Evolutionary conservation across 2,329 filamentous ascomycete species (phyloP), one percentile per base, ranked within the genome.

Genomic region (Penicillium sp.): DNA sequence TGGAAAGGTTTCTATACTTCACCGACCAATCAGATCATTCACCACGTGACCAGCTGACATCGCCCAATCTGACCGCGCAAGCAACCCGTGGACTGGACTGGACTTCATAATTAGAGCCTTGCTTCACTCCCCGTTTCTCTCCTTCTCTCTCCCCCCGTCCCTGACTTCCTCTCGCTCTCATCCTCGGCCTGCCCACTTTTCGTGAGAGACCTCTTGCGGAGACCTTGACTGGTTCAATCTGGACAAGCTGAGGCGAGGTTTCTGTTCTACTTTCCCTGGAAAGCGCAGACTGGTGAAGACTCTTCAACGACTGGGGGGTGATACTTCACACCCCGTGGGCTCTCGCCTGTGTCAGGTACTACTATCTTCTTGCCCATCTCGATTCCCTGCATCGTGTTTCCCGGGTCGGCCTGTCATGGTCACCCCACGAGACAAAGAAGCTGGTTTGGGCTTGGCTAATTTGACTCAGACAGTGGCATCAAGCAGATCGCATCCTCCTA

Each of bases 201-300:
- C 67, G 67, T 70, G 69, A 70, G 63, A 68, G 59, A 56, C 43
- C 50, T 61, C 61, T 72, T 66, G 66, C 67, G 68, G 71, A 72
- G 69, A 71, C 71, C 71, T 74, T 72, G 61, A 71, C 68, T 72
- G 71, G 71, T 73, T 73, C 63, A 67, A 67, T 61, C 71, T 69
- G 65, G 69, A 67, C 66, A 70, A 66, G 66, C 65, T 57, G 66
- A 70, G 63, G 61, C 55, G 58, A 64, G 60, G 57, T 58, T 54
- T 63, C 58, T 67, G 59, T 58, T 58, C 56, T 34, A 43, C 47
- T 57, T 63, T 61, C 55, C 18, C 13, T 44, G 42, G 54, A 59
- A 63, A 63, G 52, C 53, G 49, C 61, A 61, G 59, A 59, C 54
- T 54, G 39, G 63, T 59, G 62, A 65, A 65, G 44, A 54, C 34